These are phyloP conservation scores for Pseudogymnoascus sp. DNA, from an alignment of 2,329 filamentous ascomycete species.

Conservation along the genomic window DNA sequence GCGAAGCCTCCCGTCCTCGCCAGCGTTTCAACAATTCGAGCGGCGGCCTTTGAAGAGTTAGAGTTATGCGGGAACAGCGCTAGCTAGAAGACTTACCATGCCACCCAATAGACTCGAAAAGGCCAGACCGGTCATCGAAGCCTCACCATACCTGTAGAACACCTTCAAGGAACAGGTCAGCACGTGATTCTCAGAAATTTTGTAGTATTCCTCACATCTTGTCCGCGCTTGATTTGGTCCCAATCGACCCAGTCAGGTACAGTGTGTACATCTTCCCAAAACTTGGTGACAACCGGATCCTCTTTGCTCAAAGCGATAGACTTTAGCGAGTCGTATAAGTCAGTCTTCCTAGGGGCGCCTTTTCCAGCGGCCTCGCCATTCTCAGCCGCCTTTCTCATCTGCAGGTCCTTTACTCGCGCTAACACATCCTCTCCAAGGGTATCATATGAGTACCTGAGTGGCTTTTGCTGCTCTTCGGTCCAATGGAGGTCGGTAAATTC, in stretches of 20 bases:
- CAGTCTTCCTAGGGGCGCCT: slow-evolving; percentile 19
- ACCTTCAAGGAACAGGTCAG: slow-evolving; percentile 16
- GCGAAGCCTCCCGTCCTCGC: slow-evolving; percentile 60
- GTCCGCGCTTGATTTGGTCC: slow-evolving; percentile 55
- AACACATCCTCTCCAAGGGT: slow-evolving; percentile 50
- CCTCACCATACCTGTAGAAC: slow-evolving; percentile 58
- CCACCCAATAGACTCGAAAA: slow-evolving; percentile 33
- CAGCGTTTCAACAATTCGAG: slow-evolving; percentile 55
- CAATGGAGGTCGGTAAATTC: slow-evolving; percentile 57
- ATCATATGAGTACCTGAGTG: slow-evolving; percentile 58
- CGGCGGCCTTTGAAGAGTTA: slow-evolving; percentile 34
- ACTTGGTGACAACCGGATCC: slow-evolving; percentile 19
- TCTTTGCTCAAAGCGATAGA: neutral
- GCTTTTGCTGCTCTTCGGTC: slow-evolving; percentile 46
- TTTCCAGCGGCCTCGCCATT: neutral
- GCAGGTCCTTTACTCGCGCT: neutral
- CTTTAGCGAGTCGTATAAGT: slow-evolving; percentile 18
- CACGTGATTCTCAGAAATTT: neutral
- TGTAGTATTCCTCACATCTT: slow-evolving; percentile 37
- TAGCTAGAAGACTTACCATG: slow-evolving; percentile 14
- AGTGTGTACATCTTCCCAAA: slow-evolving; percentile 52
- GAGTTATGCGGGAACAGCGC: neutral
- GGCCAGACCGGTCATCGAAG: slow-evolving; percentile 45
- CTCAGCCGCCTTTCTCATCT: slow-evolving; percentile 2
- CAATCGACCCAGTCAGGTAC: slow-evolving; percentile 61